phyloP scores from a whole-genome alignment of 202 grass and related monocot species.

The Dendrocalamus latiflorus region DNA sequence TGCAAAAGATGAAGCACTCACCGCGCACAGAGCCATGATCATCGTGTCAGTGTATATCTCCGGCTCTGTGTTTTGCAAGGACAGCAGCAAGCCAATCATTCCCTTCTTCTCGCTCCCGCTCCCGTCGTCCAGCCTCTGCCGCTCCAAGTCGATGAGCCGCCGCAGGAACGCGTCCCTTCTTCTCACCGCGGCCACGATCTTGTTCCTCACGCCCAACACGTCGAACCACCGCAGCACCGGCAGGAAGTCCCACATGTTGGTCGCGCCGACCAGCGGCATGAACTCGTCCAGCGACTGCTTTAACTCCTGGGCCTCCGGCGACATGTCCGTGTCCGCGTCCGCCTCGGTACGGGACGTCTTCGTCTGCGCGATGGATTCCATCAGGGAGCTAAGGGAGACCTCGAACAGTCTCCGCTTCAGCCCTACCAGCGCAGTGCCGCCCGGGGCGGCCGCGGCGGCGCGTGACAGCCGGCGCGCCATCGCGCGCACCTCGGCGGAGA shows the following conservation, averaged over 20 bases:
- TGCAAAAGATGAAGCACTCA: not conserved
- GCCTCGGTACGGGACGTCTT: not conserved
- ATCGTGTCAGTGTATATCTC: conserved; percentile 22
- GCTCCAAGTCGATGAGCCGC: conserved; percentile 42
- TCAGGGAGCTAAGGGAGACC: conserved; percentile 24
- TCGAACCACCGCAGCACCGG: conserved; percentile 36
- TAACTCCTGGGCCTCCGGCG: conserved; percentile 33
- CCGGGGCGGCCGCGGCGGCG: not conserved
- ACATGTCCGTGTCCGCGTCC: conserved; percentile 21
- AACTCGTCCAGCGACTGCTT: conserved; percentile 5
- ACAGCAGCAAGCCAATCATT: conserved; percentile 34
- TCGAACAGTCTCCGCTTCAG: conserved; percentile 35
- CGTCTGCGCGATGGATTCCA: conserved; percentile 33
- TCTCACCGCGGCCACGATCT: not conserved
- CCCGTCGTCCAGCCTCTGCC: not conserved
- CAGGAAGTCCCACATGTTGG: conserved; percentile 39
- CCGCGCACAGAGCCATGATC: conserved; percentile 20
- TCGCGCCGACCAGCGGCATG: not conserved
- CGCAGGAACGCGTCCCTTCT: conserved; percentile 36
- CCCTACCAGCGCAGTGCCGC: not conserved
- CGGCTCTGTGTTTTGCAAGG: conserved; percentile 52
- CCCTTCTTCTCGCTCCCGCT: conserved; percentile 28
- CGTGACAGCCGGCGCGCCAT: conserved; percentile 23
- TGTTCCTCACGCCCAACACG: conserved; percentile 30
- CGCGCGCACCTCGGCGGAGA: conserved; percentile 30